Base-by-base conservation (phyloP, 176 grass and related monocot species). In the Ampelocalamus luodianensis region DNA sequence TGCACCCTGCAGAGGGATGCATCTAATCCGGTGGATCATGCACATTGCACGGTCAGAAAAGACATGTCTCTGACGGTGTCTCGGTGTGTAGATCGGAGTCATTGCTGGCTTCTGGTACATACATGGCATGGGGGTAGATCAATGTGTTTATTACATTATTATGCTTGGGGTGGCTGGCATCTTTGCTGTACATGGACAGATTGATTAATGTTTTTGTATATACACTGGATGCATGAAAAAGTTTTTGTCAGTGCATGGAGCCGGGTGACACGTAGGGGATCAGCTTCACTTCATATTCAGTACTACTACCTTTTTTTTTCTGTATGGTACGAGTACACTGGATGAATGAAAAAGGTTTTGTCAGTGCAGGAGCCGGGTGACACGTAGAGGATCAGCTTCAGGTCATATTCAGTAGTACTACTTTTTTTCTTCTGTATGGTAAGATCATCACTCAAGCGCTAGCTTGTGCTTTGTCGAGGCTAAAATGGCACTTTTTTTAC, bases 41-140 rank as follows among this genome's bases (percentile, higher is more conserved):
- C 53, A 60, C 66, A 40, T 5, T 49, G 64, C 53, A 62, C 60
- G 20, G 36, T 61, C 48, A 45, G 26, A 59, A 34, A 16, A 45
- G 5, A 32, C 12, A 32, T 22, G 39, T 37, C 1, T 40, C 13
- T 18, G 48, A 8, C 51, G 14, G 3, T 3, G 3, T 8, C 5
- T 7, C 5, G 4, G 27, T 65, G 18, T n/a, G 40, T 36, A 20
- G 66, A 82, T 24, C 11, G 82, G 59, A 13, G 65, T 14, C 82
- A 40, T 37, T 65, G 72, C 34, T 26, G 16, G 56, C 56, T 32
- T 15, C 12, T 74, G 39, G 53, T 43, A 8, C 63, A 63, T 22
- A 53, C 70, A n/a, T 18, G 34, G 51, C n/a, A 76, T 76, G 83
- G 49, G 49, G 74, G 60, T 71, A 62, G 26, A 85, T 71, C 53